Conservation (phyloP, 805 yeast species). For the Saccharomyces paradoxus region DNA sequence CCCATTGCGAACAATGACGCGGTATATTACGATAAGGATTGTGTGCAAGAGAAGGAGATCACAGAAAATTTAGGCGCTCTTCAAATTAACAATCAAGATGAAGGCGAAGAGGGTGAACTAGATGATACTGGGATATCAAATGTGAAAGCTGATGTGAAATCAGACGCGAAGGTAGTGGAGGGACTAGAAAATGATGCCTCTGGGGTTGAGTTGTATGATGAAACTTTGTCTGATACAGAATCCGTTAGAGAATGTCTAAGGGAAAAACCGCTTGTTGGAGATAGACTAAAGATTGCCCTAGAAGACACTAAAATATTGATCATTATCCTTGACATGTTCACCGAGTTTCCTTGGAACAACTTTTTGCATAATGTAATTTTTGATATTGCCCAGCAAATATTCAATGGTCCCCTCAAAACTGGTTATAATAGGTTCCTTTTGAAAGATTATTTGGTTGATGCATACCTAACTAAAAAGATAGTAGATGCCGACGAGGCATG, state of each 20-base stretch:
- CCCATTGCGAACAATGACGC: background rate
- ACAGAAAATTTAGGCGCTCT: background rate
- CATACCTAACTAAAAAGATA: conserved; percentile 51
- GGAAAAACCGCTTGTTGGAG: conserved; percentile 57
- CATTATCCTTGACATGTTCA: conserved; percentile 57
- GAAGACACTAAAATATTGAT: conserved; percentile 53
- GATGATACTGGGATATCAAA: conserved; percentile 1
- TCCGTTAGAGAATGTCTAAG: conserved; percentile 34
- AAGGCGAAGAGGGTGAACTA: background rate
- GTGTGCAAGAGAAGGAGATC: background rate
- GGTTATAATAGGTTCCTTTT: conserved; percentile 61
- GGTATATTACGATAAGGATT: background rate
- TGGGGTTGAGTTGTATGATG: background rate
- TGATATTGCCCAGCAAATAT: conserved; percentile 72
- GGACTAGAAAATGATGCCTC: background rate
- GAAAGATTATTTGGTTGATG: conserved; percentile 52
- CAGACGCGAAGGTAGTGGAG: conserved; percentile 2
- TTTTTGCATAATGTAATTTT: conserved; percentile 79
- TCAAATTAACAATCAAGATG: background rate
- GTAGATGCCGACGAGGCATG: conserved; percentile 56
- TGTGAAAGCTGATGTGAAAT: background rate
- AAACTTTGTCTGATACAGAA: conserved; percentile 23
- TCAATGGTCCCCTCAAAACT: conserved; percentile 61
- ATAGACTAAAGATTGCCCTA: conserved; percentile 57
- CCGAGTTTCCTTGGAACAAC: conserved; percentile 71